phyloP scores from a whole-genome alignment of 345 rosid genomes.

The Melaleuca quinquenervia region DNA sequence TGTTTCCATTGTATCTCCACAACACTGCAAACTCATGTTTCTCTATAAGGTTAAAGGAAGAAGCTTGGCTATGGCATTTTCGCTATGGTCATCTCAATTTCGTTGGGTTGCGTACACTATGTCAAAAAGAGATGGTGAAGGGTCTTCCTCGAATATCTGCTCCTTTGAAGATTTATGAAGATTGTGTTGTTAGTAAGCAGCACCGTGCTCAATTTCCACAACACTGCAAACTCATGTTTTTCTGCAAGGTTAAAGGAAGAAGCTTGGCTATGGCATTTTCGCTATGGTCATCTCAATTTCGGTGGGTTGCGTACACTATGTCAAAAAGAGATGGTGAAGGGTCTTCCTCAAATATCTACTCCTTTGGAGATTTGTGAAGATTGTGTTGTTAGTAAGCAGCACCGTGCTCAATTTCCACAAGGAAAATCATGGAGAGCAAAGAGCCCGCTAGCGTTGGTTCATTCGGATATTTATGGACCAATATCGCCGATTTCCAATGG shows the following conservation, averaged over 20 bases:
- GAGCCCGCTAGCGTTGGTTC: neutral
- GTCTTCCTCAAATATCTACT: neutral
- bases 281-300: neutral
- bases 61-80: neutral
- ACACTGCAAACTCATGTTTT: no score
- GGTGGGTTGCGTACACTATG: neutral
- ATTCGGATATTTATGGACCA: neutral
- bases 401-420: neutral
- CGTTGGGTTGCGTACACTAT: neutral
- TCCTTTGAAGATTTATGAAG: neutral
- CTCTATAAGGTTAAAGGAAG: no score
- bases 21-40: neutral
- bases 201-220: neutral
- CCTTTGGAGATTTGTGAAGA: neutral
- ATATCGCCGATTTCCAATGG: neutral
- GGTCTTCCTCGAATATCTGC: neutral
- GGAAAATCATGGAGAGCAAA: neutral
- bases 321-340: neutral
- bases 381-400: neutral
- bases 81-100: neutral
- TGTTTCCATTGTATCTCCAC: neutral
- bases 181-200: neutral
- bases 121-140: neutral
- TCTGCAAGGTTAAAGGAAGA: no score
- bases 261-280: neutral